phyloP scores from a whole-genome alignment of 352 stramenopile species.

The Pythium vanterpoolii region DNA sequence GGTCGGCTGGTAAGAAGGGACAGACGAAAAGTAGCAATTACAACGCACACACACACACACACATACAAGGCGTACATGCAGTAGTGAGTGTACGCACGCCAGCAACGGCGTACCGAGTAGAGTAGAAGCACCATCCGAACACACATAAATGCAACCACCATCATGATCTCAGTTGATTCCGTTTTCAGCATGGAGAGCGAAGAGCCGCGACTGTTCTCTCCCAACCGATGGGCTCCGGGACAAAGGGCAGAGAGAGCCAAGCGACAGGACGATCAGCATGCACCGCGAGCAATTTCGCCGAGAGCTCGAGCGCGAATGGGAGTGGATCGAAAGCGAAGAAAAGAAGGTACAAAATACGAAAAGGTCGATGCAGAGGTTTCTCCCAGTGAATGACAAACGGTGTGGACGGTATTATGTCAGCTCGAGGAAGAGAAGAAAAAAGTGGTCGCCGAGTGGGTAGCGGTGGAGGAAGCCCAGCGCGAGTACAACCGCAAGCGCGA shows the following conservation, averaged over 20 bases:
- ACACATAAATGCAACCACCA: background rate
- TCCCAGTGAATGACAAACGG: background rate
- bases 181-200: conserved; percentile 3
- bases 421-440: conserved; percentile 75
- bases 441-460: conserved; percentile 65
- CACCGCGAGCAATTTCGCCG: conserved; percentile 47
- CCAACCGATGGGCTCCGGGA: too few relatives aligned
- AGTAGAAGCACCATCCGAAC: too few relatives aligned
- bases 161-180: background rate
- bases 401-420: conserved; percentile 23
- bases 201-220: conserved; percentile 10
- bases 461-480: conserved; percentile 59
- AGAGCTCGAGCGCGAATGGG: conserved; percentile 64
- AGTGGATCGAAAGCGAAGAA: conserved; percentile 47
- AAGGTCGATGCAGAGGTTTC: background rate
- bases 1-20: conserved; percentile 55
- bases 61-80: background rate
- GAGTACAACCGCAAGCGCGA: conserved; percentile 59
- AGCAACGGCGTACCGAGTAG: too few relatives aligned
- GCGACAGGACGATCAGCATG: conserved; percentile 11
- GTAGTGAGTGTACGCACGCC: background rate
- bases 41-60: background rate
- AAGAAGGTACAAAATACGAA: conserved; percentile 38
- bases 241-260: too few relatives aligned
- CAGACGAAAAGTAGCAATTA: conserved; percentile 4